Conservation (phyloP, 169 alveolate genomes). For the Theileria parva region DNA sequence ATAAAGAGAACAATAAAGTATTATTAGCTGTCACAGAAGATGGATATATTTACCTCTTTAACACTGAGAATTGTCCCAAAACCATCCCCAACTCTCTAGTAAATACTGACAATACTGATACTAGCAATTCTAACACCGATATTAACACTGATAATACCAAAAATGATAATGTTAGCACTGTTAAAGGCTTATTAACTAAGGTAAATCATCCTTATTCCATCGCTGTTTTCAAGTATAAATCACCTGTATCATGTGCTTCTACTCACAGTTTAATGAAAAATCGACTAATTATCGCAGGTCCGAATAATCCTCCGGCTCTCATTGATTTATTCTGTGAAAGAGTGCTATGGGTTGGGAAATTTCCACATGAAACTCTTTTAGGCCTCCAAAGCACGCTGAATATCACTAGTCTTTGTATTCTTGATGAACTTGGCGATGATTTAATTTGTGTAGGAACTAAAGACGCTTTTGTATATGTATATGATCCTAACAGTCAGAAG, state of each 20-base stretch:
- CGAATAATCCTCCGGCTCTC: constrained; percentile 58
- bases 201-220: not conserved
- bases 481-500: constrained; percentile 70
- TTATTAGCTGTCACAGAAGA: constrained; percentile 31
- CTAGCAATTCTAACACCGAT: too few relatives aligned
- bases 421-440: constrained; percentile 69
- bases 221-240: constrained; percentile 55
- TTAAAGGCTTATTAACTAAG: not conserved
- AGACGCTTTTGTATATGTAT: constrained; percentile 65
- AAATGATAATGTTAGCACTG: not conserved
- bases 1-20: constrained; percentile 1
- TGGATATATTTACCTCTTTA: constrained; percentile 38
- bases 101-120: not conserved
- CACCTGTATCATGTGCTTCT: constrained; percentile 64
- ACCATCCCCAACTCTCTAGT: not conserved
- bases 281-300: constrained; percentile 71
- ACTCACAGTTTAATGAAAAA: constrained; percentile 63
- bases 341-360: constrained; percentile 71
- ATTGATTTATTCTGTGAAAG: constrained; percentile 69
- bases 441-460: constrained; percentile 66
- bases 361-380: constrained; percentile 65
- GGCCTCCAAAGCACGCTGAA: constrained; percentile 64
- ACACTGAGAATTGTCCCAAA: not conserved
- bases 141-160: not conserved
- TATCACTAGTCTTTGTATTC: constrained; percentile 58